Evolutionary conservation across 805 yeast genomes (phyloP), one percentile per base, ranked within the genome.

Genomic region (Torulaspora gathmanii): DNA sequence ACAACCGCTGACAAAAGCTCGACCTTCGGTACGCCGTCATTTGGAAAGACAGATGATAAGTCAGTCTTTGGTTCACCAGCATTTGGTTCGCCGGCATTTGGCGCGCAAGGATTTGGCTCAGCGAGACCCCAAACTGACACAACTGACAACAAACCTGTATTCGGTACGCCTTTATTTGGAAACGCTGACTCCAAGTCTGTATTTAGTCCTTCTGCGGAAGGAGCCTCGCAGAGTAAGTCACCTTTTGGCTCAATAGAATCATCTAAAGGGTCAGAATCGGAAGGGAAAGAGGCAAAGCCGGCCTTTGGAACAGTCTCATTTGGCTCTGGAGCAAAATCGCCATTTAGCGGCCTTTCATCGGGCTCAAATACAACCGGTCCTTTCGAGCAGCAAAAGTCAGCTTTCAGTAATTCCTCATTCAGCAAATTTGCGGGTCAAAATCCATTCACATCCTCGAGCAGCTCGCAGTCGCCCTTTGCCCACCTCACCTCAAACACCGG

Each of bases 21-120:
- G 15, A 40, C 53, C 4, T 51, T 50, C 47, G 58, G 55, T 23
- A 43, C 49, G 2, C 55, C 57, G 4, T 49, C 63, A n/a, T 60
- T 57, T 39, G 61, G 55, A 13, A 28, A 26, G 12, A 9, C 45
- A 13, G 46, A 25, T 6, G 19, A 29, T 1, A 42, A 48, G 27
- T 37, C 54, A 15, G 37, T 56, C 1, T 51, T 53, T 37, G 58
- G 55, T 10, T 36, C 28, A 19, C 33, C 46, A 16, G 35, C 45
- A 10, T 36, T 40, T 35, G 45, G 38, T 2, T 12, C 36, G 13
- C 19, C 46, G 4, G 27, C 44, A 11, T 42, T 42, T 15, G 44
- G 44, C 4, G 30, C 19, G 15, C 34, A 10, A 22, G 31, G 33
- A n/a, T 11, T 5, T 22, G 25, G 8, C 8, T 22, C 25, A 10